Evolutionary conservation across 2,329 filamentous ascomycete species (phyloP).

Genomic region (Zasmidium cellare): DNA sequence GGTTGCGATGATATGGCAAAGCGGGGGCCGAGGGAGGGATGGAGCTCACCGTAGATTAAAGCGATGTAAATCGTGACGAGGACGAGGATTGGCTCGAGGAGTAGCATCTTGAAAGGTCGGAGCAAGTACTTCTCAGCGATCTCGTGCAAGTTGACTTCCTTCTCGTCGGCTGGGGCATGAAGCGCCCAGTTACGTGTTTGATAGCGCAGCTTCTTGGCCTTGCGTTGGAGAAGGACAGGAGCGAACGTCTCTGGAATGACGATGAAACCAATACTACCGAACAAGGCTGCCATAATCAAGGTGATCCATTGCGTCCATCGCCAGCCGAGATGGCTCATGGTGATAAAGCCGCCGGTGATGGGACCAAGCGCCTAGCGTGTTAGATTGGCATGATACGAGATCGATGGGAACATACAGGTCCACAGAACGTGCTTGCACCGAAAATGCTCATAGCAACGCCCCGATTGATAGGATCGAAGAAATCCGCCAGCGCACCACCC

Average conservation of each 20-base stretch:
- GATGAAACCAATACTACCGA: slow-evolving; percentile 46
- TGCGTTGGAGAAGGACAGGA: slow-evolving; percentile 39
- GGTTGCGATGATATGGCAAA: too few species aligned
- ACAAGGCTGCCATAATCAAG: slow-evolving; percentile 43
- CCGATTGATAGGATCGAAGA: slow-evolving; percentile 26
- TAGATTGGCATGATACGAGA: background rate
- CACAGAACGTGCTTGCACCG: slow-evolving; percentile 27
- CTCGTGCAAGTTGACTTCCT: slow-evolving; percentile 43
- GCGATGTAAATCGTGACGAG: slow-evolving; percentile 41
- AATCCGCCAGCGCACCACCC: slow-evolving; percentile 33
- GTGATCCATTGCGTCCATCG: slow-evolving; percentile 31
- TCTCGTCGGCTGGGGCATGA: slow-evolving; percentile 39
- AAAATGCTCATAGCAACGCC: slow-evolving; percentile 30
- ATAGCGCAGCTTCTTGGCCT: slow-evolving; percentile 58
- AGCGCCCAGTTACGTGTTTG: slow-evolving; percentile 42
- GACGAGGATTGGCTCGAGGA: slow-evolving; percentile 51
- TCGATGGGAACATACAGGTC: slow-evolving; percentile 16
- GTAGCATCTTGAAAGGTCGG: slow-evolving; percentile 34
- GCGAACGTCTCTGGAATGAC: slow-evolving; percentile 54
- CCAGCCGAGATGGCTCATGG: slow-evolving; percentile 29
- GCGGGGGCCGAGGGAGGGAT: slow-evolving; percentile 25
- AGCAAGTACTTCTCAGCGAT: slow-evolving; percentile 58
- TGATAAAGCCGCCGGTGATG: slow-evolving; percentile 31
- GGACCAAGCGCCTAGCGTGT: slow-evolving; percentile 12
- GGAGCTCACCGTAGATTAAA: slow-evolving; percentile 37